Base-by-base conservation (phyloP, 2,329 filamentous ascomycete species). In the Colletotrichum liaoningense region DNA sequence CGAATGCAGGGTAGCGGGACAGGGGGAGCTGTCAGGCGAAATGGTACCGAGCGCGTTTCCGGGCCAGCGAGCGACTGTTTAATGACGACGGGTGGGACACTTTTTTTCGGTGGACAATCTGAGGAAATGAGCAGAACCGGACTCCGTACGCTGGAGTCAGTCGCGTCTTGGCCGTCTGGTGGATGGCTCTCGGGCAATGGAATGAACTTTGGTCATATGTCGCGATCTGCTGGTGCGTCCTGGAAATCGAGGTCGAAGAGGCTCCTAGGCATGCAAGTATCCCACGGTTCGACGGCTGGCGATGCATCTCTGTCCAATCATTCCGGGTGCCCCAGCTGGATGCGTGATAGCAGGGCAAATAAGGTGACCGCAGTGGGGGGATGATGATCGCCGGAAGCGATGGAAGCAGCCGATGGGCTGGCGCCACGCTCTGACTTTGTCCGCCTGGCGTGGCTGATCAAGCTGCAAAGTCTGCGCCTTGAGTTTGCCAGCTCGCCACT, bases 31-130 rank as follows among this genome's bases (percentile, higher is more conserved):
- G 26, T 56, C 22, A 73, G 71, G 71, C 71, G 71, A 73, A 49
- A 73, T 73, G 56, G 67, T 28, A 30, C 59, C 56, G 70, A 73
- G 70, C 67, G 67, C 70, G 71, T 73, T 73, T 73, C 71, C 67
- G 46, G 71, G 71, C 46, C 71, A 73, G 71, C 71, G 46, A 71
- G 49, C 46, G 35, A 67, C 35, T 19, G 62, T 73, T 70, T 65
- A 73, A 73, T 71, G 57, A 73, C 56, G 52, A 22, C 60, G 33
- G 67, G 71, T 59, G 54, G 52, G 30, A 65, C 59, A 65, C 57
- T 57, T 66, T 62, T 65, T 57, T 52, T 8, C 5, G n/a, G 11
- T 12, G 7, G 35, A 24, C 54, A 66, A 49, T 66, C 30, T 30
- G 55, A 62, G 70, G 67, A 73, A 73, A 73, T 70, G 70, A 73